Conservation (phyloP, 148 eudicot species). For the Vaccinium vitisidaea region DNA sequence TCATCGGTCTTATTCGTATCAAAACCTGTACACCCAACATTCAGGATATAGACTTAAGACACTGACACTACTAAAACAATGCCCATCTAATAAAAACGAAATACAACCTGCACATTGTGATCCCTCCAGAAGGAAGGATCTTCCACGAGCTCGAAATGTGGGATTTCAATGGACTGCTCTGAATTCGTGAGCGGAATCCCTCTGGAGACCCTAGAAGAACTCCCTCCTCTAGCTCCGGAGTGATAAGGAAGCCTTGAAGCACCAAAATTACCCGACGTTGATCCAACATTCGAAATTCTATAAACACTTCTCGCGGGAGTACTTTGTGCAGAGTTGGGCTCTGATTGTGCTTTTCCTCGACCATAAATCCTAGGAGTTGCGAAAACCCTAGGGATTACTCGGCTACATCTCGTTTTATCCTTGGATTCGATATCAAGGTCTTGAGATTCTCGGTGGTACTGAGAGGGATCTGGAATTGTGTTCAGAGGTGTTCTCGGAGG, state of each 20-base stretch:
- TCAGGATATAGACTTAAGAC: neutral
- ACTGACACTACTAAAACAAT: neutral
- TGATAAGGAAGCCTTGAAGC: conserved; percentile 27
- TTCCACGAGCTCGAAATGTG: conserved; percentile 55
- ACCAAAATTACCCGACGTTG: conserved; percentile 17
- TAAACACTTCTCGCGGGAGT: conserved; percentile 44
- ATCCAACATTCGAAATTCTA: conserved; percentile 24
- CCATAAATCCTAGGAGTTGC: conserved; percentile 30
- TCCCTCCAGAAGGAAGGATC: conserved; percentile 69
- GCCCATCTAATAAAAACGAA: neutral
- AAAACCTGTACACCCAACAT: conserved; percentile 39
- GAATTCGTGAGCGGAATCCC: conserved; percentile 24
- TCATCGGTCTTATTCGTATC: conserved; percentile 62
- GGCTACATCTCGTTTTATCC: conserved; percentile 7
- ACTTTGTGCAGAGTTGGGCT: conserved; percentile 42
- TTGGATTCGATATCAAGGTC: conserved; percentile 20
- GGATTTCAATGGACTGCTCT: conserved; percentile 30
- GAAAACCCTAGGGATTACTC: neutral
- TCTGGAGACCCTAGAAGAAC: conserved; percentile 39
- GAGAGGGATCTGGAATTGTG: conserved; percentile 57
- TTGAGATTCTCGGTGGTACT: conserved; percentile 18
- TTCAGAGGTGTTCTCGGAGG: conserved; percentile 48
- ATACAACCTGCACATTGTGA: conserved; percentile 65
- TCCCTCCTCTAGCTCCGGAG: conserved; percentile 28
- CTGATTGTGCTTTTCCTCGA: conserved; percentile 31